Base-by-base conservation (phyloP, 1,284 basidiomycete species). In the Sanguinoderma infundibulare region DNA sequence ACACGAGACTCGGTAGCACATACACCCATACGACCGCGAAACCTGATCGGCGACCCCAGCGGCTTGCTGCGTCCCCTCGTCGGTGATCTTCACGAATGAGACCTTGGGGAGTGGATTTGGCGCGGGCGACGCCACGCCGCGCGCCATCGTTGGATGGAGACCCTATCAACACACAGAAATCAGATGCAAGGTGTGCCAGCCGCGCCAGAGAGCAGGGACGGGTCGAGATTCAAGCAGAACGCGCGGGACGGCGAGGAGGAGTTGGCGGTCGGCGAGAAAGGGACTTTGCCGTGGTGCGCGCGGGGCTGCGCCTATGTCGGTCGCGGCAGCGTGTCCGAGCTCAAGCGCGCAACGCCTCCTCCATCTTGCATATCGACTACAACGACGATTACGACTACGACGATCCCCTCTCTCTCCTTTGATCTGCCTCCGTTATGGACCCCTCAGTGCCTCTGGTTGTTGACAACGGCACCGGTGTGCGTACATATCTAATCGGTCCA, bases 381-480 rank as follows among this genome's bases (percentile, higher is more conserved):
- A 57, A 65, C 63, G 42, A 46, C 42, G 14, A n/a, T n/a, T n/a
- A n/a, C n/a, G n/a, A n/a, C n/a, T 38, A 60, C 61, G 59, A 64
- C 63, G 44, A 61, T 56, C 44, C 39, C 42, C 39, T 46, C 61
- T 49, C 57, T 53, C 54, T 55, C 40, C 49, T 22, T 42, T 42
- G 40, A 55, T 51, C 26, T 40, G 30, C n/a, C 34, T 42, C 39
- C 39, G 57, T 51, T 46, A 91, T 91, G 90, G 89, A 90, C 69
- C 72, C 83, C 60, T 82, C 82, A 67, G 74, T 83, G 35, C 97
- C 96, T 51, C 81, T 98, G 66, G 96, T 98, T 59, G 95, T 98
- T 55, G 96, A 98, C 75, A 98, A 98, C 70, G 97, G 97, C 76
- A 98, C 97, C 54, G 97, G 96, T 64, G 96, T 97, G 79, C 76